phyloP scores from a whole-genome alignment of 1,284 basidiomycete species.

The Rugosomyces carneus region DNA sequence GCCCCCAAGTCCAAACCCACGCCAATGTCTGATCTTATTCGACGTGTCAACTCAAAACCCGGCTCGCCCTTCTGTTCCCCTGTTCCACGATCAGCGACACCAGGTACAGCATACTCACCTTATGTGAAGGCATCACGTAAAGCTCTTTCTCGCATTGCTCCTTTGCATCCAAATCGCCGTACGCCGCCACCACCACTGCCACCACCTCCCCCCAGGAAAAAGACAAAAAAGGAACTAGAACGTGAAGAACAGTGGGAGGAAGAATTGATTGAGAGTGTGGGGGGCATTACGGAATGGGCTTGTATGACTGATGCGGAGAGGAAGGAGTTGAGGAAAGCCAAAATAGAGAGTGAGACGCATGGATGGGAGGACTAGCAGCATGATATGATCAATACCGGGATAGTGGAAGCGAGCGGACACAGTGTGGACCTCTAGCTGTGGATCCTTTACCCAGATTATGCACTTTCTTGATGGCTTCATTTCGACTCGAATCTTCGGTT shows the following conservation, averaged over 20 bases:
- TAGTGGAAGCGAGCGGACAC: not conserved
- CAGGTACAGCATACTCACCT: constrained; percentile 49
- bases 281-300: constrained; percentile 58
- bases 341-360: constrained; percentile 57
- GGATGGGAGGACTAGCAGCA: constrained; percentile 46
- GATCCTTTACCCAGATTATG: not conserved
- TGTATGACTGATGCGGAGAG: constrained; percentile 60
- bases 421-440: not conserved
- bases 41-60: constrained; percentile 60
- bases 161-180: constrained; percentile 63
- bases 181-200: constrained; percentile 60
- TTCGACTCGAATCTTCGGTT: not conserved
- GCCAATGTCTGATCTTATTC: constrained; percentile 69
- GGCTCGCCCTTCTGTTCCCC: constrained; percentile 52
- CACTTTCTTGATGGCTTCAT: not conserved
- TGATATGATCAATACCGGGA: not conserved
- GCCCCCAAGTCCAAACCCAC: constrained; percentile 41
- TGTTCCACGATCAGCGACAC: constrained; percentile 16
- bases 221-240: constrained; percentile 70
- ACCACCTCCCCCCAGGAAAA: constrained; percentile 59
- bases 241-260: constrained; percentile 74
- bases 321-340: constrained; percentile 49
- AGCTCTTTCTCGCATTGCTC: constrained; percentile 60
- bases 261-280: constrained; percentile 64
- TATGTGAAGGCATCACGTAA: constrained; percentile 57